These are phyloP conservation scores for Oryza longistaminata DNA, from an alignment of 176 grass and related monocot genomes.

Conservation along the genomic window DNA sequence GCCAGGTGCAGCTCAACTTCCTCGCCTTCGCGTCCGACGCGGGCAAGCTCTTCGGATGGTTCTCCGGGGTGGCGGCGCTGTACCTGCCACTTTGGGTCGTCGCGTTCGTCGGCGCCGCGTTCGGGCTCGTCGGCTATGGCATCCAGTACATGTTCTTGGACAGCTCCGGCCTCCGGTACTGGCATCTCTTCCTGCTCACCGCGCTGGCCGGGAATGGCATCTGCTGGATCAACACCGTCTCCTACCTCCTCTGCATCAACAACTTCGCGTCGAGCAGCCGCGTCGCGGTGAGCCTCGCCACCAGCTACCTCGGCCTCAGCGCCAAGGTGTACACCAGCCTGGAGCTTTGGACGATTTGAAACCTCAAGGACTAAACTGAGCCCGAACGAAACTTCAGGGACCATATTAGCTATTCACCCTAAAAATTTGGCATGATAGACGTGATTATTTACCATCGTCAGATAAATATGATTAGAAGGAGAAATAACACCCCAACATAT, in stretches of 20 bases:
- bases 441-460: too few relatives aligned
- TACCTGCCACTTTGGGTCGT: constrained; percentile 83
- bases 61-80: constrained; percentile 77
- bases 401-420: too few relatives aligned
- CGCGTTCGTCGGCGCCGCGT: constrained; percentile 61
- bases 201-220: constrained; percentile 90
- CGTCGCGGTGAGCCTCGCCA: constrained; percentile 72
- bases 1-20: constrained; percentile 92
- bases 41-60: constrained; percentile 96
- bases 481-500: too few relatives aligned
- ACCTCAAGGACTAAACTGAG: too few relatives aligned
- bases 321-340: constrained; percentile 89
- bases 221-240: constrained; percentile 99
- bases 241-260: constrained; percentile 89
- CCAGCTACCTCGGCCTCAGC: constrained; percentile 94
- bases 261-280: constrained; percentile 81
- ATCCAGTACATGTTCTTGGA: constrained; percentile 91
- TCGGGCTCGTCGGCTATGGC: constrained; percentile 82
- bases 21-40: constrained; percentile 97
- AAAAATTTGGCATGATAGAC: too few relatives aligned
- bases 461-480: too few relatives aligned
- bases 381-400: too few relatives aligned
- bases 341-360: background rate
- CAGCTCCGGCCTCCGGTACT: constrained; percentile 50
- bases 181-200: constrained; percentile 88